These are phyloP conservation scores for Polytrichum formosum DNA, from an alignment of 225 moss, liverwort and hornwort genomes.

Conservation along the genomic window DNA sequence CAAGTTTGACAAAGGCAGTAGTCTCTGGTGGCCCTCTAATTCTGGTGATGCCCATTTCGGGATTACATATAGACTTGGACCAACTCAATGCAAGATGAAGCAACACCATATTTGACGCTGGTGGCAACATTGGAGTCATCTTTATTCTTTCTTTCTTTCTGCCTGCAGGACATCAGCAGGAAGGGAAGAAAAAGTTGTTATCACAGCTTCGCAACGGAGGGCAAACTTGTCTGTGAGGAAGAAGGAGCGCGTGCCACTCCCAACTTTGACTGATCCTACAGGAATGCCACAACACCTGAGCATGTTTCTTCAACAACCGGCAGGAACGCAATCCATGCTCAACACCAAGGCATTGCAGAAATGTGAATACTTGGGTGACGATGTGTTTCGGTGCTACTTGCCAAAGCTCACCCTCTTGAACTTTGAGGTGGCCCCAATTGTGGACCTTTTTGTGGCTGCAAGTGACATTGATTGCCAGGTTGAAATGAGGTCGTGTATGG, in stretches of 20 bases:
- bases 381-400: slow-evolving; percentile 75
- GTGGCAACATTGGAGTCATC: too few species aligned
- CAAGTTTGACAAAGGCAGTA: too few species aligned
- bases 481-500: slow-evolving; percentile 83
- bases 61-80: too few species aligned
- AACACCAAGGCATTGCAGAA: slow-evolving; percentile 51
- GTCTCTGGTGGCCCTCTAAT: too few species aligned
- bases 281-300: slow-evolving; percentile 55
- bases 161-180: slow-evolving; percentile 14
- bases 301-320: slow-evolving; percentile 56
- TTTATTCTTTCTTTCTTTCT: too few species aligned
- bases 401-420: slow-evolving; percentile 74
- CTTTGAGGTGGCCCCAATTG: slow-evolving; percentile 75
- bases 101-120: too few species aligned
- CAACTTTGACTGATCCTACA: slow-evolving; percentile 44
- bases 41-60: too few species aligned
- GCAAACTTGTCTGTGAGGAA: slow-evolving; percentile 39
- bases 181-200: slow-evolving; percentile 6
- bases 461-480: slow-evolving; percentile 73
- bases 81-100: too few species aligned
- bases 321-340: slow-evolving; percentile 60
- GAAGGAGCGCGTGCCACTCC: slow-evolving; percentile 39
- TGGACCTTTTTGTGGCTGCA: slow-evolving; percentile 76
- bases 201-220: slow-evolving; percentile 22
- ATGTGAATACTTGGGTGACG: slow-evolving; percentile 54